Evolutionary conservation across 768 basidiomycete species (phyloP).

Genomic region (Amanita molliuscula): DNA sequence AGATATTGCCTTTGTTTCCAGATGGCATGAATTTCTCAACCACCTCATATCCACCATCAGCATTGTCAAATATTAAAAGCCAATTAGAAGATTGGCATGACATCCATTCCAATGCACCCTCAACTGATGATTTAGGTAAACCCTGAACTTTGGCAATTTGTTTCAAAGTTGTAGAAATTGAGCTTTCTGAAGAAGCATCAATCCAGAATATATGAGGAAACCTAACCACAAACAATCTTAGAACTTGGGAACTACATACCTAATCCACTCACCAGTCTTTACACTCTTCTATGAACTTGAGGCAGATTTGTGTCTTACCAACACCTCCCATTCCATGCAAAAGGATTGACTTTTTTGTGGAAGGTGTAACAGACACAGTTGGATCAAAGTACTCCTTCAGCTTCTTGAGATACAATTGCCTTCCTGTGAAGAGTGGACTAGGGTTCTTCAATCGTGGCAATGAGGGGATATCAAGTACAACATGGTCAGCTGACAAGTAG

Average conservation of each 20-base stretch:
- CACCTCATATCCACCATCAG: conserved; percentile 7
- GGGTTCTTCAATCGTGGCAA: neutral
- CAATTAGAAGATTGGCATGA: conserved; percentile 6
- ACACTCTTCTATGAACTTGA: too few species aligned
- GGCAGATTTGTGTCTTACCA: conserved; percentile 14
- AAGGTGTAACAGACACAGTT: neutral
- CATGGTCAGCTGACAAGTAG: too few species aligned
- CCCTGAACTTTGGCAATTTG: conserved; percentile 3
- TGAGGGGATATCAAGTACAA: neutral
- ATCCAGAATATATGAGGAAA: conserved; percentile 13
- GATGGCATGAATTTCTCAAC: conserved; percentile 8
- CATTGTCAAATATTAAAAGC: conserved; percentile 14
- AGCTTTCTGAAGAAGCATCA: conserved; percentile 11
- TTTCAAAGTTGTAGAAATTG: conserved; percentile 7
- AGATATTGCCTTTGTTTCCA: conserved; percentile 11
- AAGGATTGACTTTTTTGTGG: conserved; percentile 5
- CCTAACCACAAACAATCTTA: conserved; percentile 5
- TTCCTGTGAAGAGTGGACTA: conserved; percentile 10
- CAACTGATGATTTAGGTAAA: neutral
- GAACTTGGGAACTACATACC: neutral
- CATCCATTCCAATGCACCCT: conserved; percentile 8
- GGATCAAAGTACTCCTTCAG: conserved; percentile 9
- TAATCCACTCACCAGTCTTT: conserved; percentile 10
- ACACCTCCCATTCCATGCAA: conserved; percentile 14
- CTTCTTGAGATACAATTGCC: conserved; percentile 3